Evolutionary conservation across 2,329 filamentous ascomycete genomes (phyloP).

Genomic region (Exserohilum turcica): DNA sequence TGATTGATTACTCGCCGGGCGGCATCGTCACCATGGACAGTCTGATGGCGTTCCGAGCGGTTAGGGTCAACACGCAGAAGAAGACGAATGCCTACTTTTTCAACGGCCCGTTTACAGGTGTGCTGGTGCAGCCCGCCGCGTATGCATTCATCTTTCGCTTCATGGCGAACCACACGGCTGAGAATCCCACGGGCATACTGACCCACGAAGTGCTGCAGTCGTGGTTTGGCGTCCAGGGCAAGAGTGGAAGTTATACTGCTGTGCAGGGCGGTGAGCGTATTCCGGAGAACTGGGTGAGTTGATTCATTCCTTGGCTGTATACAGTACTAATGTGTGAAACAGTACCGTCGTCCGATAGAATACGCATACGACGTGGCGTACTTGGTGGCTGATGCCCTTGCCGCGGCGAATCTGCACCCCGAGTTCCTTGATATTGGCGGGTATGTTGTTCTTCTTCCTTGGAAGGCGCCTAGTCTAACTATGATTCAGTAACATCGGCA

Average conservation of each 20-base stretch:
- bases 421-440: slow-evolving; percentile 31
- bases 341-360: slow-evolving; percentile 28
- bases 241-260: slow-evolving; percentile 21
- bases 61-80: slow-evolving; percentile 27
- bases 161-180: slow-evolving; percentile 33
- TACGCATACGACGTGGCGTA: slow-evolving; percentile 29
- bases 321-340: background rate
- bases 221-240: slow-evolving; percentile 29
- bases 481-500: slow-evolving; percentile 25
- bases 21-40: slow-evolving; percentile 29
- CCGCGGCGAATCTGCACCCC: slow-evolving; percentile 26
- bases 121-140: slow-evolving; percentile 33
- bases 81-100: slow-evolving; percentile 28
- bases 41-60: slow-evolving; percentile 24
- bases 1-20: slow-evolving; percentile 28
- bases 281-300: slow-evolving; percentile 26
- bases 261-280: slow-evolving; percentile 27
- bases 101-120: slow-evolving; percentile 29
- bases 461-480: background rate
- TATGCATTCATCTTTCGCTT: slow-evolving; percentile 36
- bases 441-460: slow-evolving; percentile 5
- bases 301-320: background rate
- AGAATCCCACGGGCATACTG: slow-evolving; percentile 21
- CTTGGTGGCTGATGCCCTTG: slow-evolving; percentile 26
- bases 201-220: slow-evolving; percentile 26